Percentiles rank a stretch among this genome's conserved stretches.
These are phyloP conservation scores for Venturia asperata DNA, from an alignment of 2,329 filamentous ascomycete species.

Conservation along the genomic window DNA sequence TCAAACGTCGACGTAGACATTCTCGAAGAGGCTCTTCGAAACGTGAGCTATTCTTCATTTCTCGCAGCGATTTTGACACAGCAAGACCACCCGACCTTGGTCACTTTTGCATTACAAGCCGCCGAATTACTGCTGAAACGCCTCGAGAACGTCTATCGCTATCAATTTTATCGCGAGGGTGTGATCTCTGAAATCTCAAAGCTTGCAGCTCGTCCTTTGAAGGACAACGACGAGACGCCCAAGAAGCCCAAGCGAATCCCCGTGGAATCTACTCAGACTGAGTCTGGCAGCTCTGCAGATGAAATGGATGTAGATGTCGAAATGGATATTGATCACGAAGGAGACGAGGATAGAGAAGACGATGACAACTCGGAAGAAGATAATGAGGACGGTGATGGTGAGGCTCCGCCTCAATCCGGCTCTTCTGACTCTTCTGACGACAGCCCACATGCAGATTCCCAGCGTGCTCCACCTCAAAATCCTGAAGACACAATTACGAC, in stretches of 20 bases:
- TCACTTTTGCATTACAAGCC: slow-evolving; percentile 80
- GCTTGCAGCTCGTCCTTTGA: slow-evolving; percentile 51
- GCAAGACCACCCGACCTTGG: slow-evolving; percentile 81
- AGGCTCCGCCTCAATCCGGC: slow-evolving; percentile 39
- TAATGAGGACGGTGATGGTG: slow-evolving; percentile 46
- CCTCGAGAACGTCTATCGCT: slow-evolving; percentile 80
- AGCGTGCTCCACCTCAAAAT: slow-evolving; percentile 27
- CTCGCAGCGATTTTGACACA: slow-evolving; percentile 92
- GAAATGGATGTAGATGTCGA: slow-evolving; percentile 13
- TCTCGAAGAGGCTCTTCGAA: slow-evolving; percentile 73
- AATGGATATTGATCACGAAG: slow-evolving; percentile 36
- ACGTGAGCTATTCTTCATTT: slow-evolving; percentile 92
- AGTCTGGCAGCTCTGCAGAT: not conserved
- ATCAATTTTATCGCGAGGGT: slow-evolving; percentile 95
- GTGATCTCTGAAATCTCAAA: slow-evolving; percentile 88
- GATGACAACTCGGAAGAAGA: slow-evolving; percentile 38
- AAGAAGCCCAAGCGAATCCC: slow-evolving; percentile 21
- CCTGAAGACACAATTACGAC: slow-evolving; percentile 58
- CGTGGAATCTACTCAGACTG: not conserved
- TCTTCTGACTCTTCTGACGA: slow-evolving; percentile 59
- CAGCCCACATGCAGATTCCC: slow-evolving; percentile 26
- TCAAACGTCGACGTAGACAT: slow-evolving; percentile 85
- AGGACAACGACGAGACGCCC: slow-evolving; percentile 25
- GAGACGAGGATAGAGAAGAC: slow-evolving; percentile 48
- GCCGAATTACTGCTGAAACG: slow-evolving; percentile 81